These are phyloP conservation scores for Trichoderma sp. DNA, from an alignment of 2,329 filamentous ascomycete genomes.

Conservation along the genomic window DNA sequence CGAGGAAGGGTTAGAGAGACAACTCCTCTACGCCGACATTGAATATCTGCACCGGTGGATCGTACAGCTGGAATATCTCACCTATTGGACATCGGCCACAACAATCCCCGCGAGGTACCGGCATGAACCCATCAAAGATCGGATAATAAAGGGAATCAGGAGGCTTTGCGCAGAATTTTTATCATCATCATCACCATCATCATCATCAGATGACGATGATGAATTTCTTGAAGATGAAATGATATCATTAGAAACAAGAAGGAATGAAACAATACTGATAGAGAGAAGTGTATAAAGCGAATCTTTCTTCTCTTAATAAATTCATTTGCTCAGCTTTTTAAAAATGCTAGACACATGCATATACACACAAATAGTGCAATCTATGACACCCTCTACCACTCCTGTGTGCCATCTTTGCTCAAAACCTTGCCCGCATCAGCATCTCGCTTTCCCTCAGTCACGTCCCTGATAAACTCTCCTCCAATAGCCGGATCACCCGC, in stretches of 20 bases:
- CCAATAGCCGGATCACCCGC: constrained; percentile 39
- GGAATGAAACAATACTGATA: background rate
- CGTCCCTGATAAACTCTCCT: constrained; percentile 40
- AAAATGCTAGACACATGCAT: background rate
- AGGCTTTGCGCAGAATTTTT: background rate
- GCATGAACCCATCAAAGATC: background rate
- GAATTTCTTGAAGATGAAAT: background rate
- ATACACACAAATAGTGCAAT: background rate
- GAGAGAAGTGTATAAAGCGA: background rate
- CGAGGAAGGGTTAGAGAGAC: background rate
- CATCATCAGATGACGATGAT: background rate
- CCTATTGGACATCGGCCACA: background rate
- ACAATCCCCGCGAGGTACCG: background rate
- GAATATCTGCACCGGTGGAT: constrained; percentile 23
- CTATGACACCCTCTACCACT: constrained; percentile 31
- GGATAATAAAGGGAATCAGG: background rate
- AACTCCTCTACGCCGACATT: constrained; percentile 21
- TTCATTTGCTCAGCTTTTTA: background rate
- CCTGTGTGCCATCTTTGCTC: constrained; percentile 31
- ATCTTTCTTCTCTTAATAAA: background rate
- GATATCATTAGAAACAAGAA: background rate
- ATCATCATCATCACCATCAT: no score
- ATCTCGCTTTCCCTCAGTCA: constrained; percentile 47
- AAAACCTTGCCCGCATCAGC: constrained; percentile 43
- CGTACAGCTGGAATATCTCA: constrained; percentile 17